Evolutionary conservation across 495 filamentous ascomycete species (phyloP).

Genomic region (Xylaria longipes): DNA sequence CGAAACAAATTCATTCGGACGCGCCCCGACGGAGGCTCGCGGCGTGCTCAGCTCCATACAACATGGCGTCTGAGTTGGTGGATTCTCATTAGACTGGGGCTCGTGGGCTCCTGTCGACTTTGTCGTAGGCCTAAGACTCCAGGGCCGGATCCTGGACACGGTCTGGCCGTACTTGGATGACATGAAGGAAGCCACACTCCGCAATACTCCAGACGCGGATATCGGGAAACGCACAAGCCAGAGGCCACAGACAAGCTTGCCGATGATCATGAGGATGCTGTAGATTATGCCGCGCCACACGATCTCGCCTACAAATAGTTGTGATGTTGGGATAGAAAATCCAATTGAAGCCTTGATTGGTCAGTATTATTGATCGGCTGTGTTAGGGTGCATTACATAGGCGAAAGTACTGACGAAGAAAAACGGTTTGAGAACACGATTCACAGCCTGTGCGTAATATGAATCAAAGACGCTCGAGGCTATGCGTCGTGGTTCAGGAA

Average conservation of each 20-base stretch:
- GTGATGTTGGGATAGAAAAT: slow-evolving; percentile 76
- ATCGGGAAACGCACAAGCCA: slow-evolving; percentile 64
- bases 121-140: neutral
- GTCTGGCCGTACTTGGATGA: slow-evolving; percentile 1
- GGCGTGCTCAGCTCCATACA: neutral
- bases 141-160: neutral
- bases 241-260: slow-evolving; percentile 66
- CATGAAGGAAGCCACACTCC: neutral
- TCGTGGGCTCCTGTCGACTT: neutral
- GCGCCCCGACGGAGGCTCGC: neutral
- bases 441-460: slow-evolving; percentile 60
- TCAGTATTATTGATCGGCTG: neutral
- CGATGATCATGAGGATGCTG: slow-evolving; percentile 69
- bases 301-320: slow-evolving; percentile 67
- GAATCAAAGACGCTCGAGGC: slow-evolving; percentile 57
- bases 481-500: slow-evolving; percentile 27
- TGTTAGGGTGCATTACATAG: neutral
- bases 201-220: slow-evolving; percentile 1
- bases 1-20: neutral
- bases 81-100: neutral
- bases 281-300: slow-evolving; percentile 79
- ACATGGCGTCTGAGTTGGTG: neutral
- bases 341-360: slow-evolving; percentile 68
- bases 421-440: slow-evolving; percentile 68
- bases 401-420: slow-evolving; percentile 67